These are phyloP conservation scores for Mycena metata DNA, from an alignment of 768 basidiomycete genomes.

Conservation along the genomic window DNA sequence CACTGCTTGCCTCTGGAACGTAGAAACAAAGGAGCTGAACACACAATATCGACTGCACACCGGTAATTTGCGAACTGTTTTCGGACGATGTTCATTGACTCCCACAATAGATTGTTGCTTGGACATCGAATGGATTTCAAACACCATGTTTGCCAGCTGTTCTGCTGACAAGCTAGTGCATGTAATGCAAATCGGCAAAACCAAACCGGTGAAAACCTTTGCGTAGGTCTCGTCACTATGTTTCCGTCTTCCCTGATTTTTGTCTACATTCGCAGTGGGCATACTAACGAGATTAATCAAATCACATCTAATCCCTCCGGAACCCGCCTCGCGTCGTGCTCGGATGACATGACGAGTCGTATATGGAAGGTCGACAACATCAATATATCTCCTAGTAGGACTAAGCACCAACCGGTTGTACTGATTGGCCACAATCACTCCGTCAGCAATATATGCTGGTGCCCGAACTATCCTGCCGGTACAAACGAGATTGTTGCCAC, in stretches of 20 bases:
- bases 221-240: conserved; percentile 56
- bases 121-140: conserved; percentile 85
- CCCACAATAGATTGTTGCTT: conserved; percentile 73
- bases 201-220: conserved; percentile 71
- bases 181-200: conserved; percentile 68
- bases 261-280: conserved; percentile 63
- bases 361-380: conserved; percentile 77
- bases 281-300: conserved; percentile 83
- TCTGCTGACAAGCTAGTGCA: conserved; percentile 78
- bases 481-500: conserved; percentile 78
- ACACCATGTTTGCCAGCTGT: conserved; percentile 78
- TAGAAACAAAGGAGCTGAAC: conserved; percentile 69
- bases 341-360: conserved; percentile 84
- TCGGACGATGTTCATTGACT: conserved; percentile 6
- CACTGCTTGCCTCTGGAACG: conserved; percentile 84
- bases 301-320: conserved; percentile 76
- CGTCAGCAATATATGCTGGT: conserved; percentile 80
- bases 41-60: conserved; percentile 76
- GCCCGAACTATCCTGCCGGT: conserved; percentile 62
- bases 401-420: conserved; percentile 55
- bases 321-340: conserved; percentile 82
- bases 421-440: conserved; percentile 76
- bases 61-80: conserved; percentile 56
- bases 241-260: conserved; percentile 13
- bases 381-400: too few species aligned